These are phyloP conservation scores for Syzygium jambos DNA, from an alignment of 345 rosid species.

Conservation along the genomic window DNA sequence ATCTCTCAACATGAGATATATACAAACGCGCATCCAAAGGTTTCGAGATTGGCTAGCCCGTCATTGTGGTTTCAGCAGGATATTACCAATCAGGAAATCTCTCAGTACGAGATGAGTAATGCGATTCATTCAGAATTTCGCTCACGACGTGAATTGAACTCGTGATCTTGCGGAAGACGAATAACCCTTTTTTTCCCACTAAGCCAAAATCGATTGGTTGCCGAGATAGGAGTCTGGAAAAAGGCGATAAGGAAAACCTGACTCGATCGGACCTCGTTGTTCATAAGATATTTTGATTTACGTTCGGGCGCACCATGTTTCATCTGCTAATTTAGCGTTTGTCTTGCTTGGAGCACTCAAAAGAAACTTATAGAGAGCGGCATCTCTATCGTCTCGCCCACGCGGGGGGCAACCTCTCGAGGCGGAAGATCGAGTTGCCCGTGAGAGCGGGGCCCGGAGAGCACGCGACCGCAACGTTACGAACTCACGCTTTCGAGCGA, in stretches of 20 bases:
- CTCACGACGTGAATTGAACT: not conserved
- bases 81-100: not conserved
- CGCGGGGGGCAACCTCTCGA: not conserved
- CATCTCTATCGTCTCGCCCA: not conserved
- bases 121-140: not conserved
- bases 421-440: too few relatives aligned
- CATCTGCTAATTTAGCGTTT: not conserved
- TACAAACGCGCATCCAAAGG: too few relatives aligned
- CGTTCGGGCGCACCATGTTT: not conserved
- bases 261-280: not conserved
- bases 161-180: fast-evolving
- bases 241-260: fast-evolving
- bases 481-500: not conserved
- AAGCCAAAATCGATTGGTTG: too few relatives aligned
- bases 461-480: too few relatives aligned
- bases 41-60: fast-evolving
- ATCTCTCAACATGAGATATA: not conserved
- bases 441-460: not conserved
- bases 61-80: fast-evolving
- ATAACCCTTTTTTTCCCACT: not conserved
- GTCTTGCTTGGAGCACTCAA: not conserved
- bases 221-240: not conserved
- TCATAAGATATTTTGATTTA: not conserved
- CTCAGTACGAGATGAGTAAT: fast-evolving
- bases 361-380: too few relatives aligned